phyloP scores from a whole-genome alignment of 2,329 filamentous ascomycete genomes.

The Didymella lethalis region DNA sequence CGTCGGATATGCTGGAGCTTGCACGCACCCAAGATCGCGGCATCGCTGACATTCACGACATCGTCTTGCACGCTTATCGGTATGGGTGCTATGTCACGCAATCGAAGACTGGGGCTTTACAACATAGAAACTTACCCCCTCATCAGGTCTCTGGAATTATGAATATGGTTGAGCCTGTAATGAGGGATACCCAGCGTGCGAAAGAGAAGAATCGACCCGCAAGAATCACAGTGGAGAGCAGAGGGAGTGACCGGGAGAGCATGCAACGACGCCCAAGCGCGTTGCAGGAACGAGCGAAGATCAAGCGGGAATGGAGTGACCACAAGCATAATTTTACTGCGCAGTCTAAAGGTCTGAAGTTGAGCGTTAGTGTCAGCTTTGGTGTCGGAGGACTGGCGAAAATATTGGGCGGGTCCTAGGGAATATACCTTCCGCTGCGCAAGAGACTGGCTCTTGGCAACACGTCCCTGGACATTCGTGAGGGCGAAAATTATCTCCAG shows the following conservation, averaged over 20 bases:
- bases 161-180: slow-evolving; percentile 30
- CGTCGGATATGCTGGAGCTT: slow-evolving; percentile 32
- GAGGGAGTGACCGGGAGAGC: slow-evolving; percentile 12
- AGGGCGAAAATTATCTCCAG: background rate
- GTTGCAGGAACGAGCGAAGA: slow-evolving; percentile 33
- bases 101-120: slow-evolving; percentile 33
- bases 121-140: slow-evolving; percentile 39
- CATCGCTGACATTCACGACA: slow-evolving; percentile 32
- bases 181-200: slow-evolving; percentile 27
- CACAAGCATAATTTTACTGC: slow-evolving; percentile 37
- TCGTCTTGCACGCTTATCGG: slow-evolving; percentile 43
- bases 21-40: slow-evolving; percentile 25
- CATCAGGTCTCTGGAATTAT: slow-evolving; percentile 32
- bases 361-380: slow-evolving; percentile 44
- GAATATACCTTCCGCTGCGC: no score
- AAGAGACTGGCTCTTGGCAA: no score
- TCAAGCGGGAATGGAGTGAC: slow-evolving; percentile 40
- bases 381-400: slow-evolving; percentile 34
- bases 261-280: slow-evolving; percentile 22
- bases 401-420: slow-evolving; percentile 28
- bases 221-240: slow-evolving; percentile 10
- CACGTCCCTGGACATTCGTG: no score
- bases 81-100: slow-evolving; percentile 42
- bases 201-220: slow-evolving; percentile 27
- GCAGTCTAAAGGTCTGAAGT: slow-evolving; percentile 37